These are phyloP conservation scores for Alternaria consortialis DNA, from an alignment of 2,329 filamentous ascomycete species.

Conservation along the genomic window DNA sequence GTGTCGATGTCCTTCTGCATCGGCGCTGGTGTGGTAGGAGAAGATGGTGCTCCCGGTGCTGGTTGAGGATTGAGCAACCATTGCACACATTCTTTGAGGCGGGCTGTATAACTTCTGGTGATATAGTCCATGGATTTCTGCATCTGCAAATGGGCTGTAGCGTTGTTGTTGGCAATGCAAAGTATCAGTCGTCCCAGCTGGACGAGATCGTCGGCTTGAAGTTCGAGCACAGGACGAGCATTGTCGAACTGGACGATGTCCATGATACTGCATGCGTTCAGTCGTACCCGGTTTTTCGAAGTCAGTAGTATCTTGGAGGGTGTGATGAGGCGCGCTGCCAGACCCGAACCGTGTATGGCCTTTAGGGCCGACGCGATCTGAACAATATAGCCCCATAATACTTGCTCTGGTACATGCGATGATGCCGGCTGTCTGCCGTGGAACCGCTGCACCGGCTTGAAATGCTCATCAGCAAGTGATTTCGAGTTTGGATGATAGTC, in stretches of 20 bases:
- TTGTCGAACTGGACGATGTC: slow-evolving; percentile 88
- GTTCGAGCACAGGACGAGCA: slow-evolving; percentile 72
- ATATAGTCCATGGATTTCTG: slow-evolving; percentile 79
- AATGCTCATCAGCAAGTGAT: slow-evolving; percentile 85
- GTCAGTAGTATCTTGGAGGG: slow-evolving; percentile 89
- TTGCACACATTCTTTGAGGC: slow-evolving; percentile 78
- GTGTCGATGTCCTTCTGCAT: slow-evolving; percentile 77
- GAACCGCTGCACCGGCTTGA: slow-evolving; percentile 56
- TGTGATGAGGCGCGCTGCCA: slow-evolving; percentile 87
- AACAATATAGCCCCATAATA: slow-evolving; percentile 90
- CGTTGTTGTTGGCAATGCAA: slow-evolving; percentile 77
- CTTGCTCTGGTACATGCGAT: slow-evolving; percentile 67
- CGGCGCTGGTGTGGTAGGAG: slow-evolving; percentile 35
- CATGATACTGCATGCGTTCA: slow-evolving; percentile 87
- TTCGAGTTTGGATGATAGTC: slow-evolving; percentile 93
- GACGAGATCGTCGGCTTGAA: slow-evolving; percentile 87
- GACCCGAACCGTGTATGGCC: slow-evolving; percentile 79
- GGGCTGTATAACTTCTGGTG: slow-evolving; percentile 76
- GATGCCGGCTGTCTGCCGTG: slow-evolving; percentile 49
- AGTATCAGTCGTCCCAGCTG: slow-evolving; percentile 86
- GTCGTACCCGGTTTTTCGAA: slow-evolving; percentile 85
- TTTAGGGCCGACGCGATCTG: slow-evolving; percentile 90
- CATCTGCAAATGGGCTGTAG: slow-evolving; percentile 67
- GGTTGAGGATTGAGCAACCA: slow-evolving; percentile 77
- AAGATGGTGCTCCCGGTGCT: slow-evolving; percentile 37